Evolutionary conservation across 2,329 filamentous ascomycete species (phyloP).

Genomic region (Ophiocordyceps sinensis): DNA sequence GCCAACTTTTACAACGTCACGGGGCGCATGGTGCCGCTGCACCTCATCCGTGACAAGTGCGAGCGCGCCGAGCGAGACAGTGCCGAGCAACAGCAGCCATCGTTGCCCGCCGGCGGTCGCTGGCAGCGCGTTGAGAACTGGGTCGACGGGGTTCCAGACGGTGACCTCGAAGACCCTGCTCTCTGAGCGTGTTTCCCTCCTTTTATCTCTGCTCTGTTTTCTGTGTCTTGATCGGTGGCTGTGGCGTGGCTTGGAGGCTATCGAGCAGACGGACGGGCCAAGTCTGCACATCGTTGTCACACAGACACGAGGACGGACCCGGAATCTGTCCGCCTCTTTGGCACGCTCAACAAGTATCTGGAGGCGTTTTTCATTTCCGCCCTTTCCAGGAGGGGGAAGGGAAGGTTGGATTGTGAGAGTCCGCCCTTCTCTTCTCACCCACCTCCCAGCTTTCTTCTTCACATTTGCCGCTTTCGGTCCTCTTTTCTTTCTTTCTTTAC

Average conservation of each 20-base stretch:
- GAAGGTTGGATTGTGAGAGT: no score
- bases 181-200: not conserved
- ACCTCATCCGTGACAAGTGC: slow-evolving; percentile 20
- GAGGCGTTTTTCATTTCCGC: no score
- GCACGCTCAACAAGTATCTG: no score
- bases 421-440: not conserved
- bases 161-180: slow-evolving; percentile 1
- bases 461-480: no score
- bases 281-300: no score
- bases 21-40: slow-evolving; percentile 23
- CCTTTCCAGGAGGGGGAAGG: no score
- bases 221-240: no score
- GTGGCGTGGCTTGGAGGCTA: no score
- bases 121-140: slow-evolving; percentile 8
- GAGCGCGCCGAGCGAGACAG: slow-evolving; percentile 12
- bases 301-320: no score
- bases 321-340: no score
- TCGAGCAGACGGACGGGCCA: no score
- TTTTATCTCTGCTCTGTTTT: not conserved
- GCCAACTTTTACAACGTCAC: slow-evolving; percentile 28
- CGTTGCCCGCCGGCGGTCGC: not conserved
- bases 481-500: not conserved
- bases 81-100: not conserved
- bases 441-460: not conserved
- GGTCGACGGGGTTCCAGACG: slow-evolving; percentile 6